phyloP scores from a whole-genome alignment of 768 basidiomycete species.

The Auriscalpium microsporum region DNA sequence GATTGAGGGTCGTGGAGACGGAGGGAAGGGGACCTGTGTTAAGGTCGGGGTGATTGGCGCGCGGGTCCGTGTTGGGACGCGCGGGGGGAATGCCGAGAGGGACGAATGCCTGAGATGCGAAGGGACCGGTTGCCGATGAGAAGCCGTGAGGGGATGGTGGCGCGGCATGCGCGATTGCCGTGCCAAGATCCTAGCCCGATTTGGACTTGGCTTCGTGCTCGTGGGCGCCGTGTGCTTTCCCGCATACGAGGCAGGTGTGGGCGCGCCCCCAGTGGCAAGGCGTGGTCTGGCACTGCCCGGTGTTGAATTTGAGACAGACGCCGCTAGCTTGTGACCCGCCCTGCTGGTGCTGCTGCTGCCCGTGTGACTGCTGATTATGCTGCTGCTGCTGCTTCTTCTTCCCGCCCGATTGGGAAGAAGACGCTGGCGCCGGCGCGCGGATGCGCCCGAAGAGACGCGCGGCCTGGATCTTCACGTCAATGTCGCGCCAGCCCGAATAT shows the following conservation, averaged over 20 bases:
- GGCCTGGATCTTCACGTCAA: not conserved
- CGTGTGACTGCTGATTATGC: too few species aligned
- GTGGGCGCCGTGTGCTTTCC: not conserved
- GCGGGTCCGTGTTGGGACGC: conserved; percentile 11
- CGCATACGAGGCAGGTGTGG: not conserved
- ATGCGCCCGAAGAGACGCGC: not conserved
- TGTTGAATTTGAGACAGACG: not conserved
- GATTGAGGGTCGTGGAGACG: conserved; percentile 2
- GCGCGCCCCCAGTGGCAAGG: not conserved
- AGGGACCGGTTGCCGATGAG: too few species aligned
- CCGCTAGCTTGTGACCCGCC: not conserved
- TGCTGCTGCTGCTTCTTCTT: not conserved
- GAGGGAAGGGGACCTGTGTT: not conserved
- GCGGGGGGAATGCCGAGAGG: not conserved
- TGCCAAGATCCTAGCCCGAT: not conserved
- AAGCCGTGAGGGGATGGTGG: not conserved
- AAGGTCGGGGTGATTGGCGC: conserved; percentile 7
- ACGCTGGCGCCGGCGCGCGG: not conserved
- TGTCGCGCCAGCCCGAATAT: not conserved
- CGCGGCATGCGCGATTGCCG: not conserved
- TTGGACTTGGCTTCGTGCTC: not conserved
- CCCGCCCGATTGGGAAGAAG: not conserved
- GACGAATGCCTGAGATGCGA: not conserved
- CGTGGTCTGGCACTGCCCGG: not conserved
- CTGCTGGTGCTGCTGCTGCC: not conserved